phyloP scores from a whole-genome alignment of 2,329 filamentous ascomycete genomes.

The Fusarium neocosmosporiellum region DNA sequence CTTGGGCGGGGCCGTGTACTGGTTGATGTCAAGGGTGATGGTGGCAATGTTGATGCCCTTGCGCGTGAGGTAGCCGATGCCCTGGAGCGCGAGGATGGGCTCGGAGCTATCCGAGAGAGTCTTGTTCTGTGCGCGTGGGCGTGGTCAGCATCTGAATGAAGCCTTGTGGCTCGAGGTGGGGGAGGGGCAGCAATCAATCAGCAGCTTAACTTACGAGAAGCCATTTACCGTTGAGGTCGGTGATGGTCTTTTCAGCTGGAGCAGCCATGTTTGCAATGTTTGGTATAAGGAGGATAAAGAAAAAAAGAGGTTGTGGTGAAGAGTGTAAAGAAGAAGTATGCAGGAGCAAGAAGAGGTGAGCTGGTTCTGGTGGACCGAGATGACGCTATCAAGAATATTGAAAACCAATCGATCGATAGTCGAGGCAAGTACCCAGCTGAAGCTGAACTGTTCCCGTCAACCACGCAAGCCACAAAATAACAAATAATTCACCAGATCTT shows the following conservation, averaged over 20 bases:
- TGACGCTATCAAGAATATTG: slow-evolving; percentile 30
- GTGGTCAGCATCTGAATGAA: slow-evolving; percentile 8
- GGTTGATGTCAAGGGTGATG: slow-evolving; percentile 72
- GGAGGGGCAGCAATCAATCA: slow-evolving; percentile 3
- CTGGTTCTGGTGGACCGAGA: slow-evolving; percentile 26
- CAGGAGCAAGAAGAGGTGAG: not conserved
- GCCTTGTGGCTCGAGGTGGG: not conserved
- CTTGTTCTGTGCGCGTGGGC: slow-evolving; percentile 72
- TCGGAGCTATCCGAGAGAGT: slow-evolving; percentile 76
- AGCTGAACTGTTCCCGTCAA: not conserved
- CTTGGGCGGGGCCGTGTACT: slow-evolving; percentile 60
- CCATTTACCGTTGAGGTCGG: slow-evolving; percentile 77
- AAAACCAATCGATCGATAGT: not conserved
- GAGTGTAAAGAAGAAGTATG: slow-evolving; percentile 1
- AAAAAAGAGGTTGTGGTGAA: not conserved
- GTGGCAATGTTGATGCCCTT: slow-evolving; percentile 77
- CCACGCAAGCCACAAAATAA: not conserved
- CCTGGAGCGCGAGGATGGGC: slow-evolving; percentile 77
- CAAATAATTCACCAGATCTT: not conserved
- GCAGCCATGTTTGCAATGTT: slow-evolving; percentile 71
- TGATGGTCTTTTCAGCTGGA: slow-evolving; percentile 72
- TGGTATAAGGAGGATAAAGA: not conserved
- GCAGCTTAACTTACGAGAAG: slow-evolving; percentile 65
- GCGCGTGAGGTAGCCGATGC: slow-evolving; percentile 77
- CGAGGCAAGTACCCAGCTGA: not conserved